Base-by-base conservation (phyloP, 371 early-diverging fungal species). In the Umbelopsis sp. region DNA sequence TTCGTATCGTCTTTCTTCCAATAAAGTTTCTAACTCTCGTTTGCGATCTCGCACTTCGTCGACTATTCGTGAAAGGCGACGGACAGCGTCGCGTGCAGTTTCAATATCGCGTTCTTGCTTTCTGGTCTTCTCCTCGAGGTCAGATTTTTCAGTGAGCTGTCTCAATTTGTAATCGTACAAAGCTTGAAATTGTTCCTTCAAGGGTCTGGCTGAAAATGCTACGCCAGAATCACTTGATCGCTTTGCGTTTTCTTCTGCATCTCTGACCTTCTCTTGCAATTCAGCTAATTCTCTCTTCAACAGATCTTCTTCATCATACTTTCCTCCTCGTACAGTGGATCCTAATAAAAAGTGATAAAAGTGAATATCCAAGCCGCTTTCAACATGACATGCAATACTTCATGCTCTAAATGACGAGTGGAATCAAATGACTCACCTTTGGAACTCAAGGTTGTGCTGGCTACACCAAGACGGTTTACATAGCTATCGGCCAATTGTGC, bases 91-190 rank as follows among this genome's bases (percentile, higher is more conserved):
- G 50, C 84, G 73, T n/a, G 80, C 84, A n/a, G 77, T 80, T 25
- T 81, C 81, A 67, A 83, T 79, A 65, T 83, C 84, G n/a, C 81
- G 69, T 48, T 81, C 81, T 46, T 83, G 84, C 38, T 81, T 79
- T 35, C 79, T 76, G 14, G 81, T 74, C 44, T 81, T 80, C 22
- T 80, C 81, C 24, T 80, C 81, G 8, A 83, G 70, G 64, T 83
- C 84, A 6, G 75, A 72, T 46, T 81, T 80, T 64, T 83, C 81
- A 20, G 84, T 83, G 32, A 83, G 67, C 65, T 83, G 84, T 37
- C 77, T 73, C 44, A 83, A 48, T 50, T 83, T 83, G 66, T 83
- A 83, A 63, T 83, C 84, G 45, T 83, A 83, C 46, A 83, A 65
- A 3, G 80, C 80, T 71, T 83, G 84, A 66, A 81, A 83, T 65